Percentiles rank a stretch among this genome's conserved stretches.
Conservation (phyloP, 805 yeast species). For the Metschnikowia continentalis region DNA sequence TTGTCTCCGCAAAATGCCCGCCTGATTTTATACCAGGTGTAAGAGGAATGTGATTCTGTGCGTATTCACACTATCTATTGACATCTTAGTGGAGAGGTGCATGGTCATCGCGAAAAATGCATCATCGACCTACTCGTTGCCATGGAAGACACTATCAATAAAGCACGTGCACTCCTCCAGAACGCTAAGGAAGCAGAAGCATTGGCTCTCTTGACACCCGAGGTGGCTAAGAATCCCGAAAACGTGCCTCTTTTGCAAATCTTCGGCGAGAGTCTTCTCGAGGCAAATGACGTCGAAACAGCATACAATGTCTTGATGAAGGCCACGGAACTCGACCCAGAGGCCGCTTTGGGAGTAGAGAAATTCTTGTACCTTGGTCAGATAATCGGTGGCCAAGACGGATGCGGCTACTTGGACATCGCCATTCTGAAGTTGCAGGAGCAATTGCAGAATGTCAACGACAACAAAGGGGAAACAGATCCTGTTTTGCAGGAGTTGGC, state of each 20-base stretch:
- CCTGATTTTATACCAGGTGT: not conserved
- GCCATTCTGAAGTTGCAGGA: constrained; percentile 52
- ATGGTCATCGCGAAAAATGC: constrained; percentile 14
- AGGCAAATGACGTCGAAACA: constrained; percentile 70
- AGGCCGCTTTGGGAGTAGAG: constrained; percentile 64
- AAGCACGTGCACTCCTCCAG: constrained; percentile 44
- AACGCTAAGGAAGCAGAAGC: constrained; percentile 53
- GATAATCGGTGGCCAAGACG: constrained; percentile 77
- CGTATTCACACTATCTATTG: not conserved
- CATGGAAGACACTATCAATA: constrained; percentile 20
- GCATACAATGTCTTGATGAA: constrained; percentile 61
- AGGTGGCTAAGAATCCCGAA: constrained; percentile 27
- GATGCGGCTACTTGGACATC: constrained; percentile 54
- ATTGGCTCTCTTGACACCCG: constrained; percentile 42
- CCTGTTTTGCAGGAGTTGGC: constrained; percentile 24
- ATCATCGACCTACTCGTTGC: not conserved
- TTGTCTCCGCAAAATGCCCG: not conserved
- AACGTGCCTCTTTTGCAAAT: constrained; percentile 48
- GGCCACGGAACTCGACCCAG: constrained; percentile 67
- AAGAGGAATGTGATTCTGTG: not conserved
- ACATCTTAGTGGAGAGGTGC: not conserved
- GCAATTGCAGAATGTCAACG: constrained; percentile 33
- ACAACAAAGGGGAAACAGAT: constrained; percentile 22
- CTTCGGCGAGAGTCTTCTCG: constrained; percentile 76
- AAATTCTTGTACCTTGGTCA: constrained; percentile 91